Evolutionary conservation across 139 green algal genomes (phyloP), one percentile per base, ranked within the genome.

Genomic region (Chloropicon primus): DNA sequence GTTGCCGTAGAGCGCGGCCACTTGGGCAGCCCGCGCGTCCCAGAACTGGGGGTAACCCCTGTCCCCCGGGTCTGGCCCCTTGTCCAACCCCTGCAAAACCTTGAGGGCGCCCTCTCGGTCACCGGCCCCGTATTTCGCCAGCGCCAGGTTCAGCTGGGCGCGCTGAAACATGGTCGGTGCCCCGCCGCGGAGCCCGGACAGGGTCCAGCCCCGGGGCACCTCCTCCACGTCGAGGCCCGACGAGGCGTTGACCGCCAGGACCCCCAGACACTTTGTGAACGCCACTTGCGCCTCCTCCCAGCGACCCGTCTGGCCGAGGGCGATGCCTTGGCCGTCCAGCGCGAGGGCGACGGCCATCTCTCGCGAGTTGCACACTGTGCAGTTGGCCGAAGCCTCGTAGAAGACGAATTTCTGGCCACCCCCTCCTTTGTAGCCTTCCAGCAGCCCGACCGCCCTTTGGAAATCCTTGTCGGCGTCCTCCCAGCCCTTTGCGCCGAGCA

Each of bases 21-120:
- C 74, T 28, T 72, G 74, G 27, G 74, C 74, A 21, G 74, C 74
- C 24, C 74, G 26, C 5, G 74, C 74, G 27, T 78, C 74, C 74
- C 74, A 78, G 27, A 78, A 78, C 27, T 78, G 74, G 10, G 74
- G 74, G 10, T 28, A 78, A 2, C 74, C 41, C 41, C 17, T 62
- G 41, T 62, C 74, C 5, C 28, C 5, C 17, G 74, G 74, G 74
- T 78, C 54, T 27, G 74, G 74, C 27, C 74, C 74, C 74, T 71
- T 78, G 74, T 71, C 27, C 27, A 71, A 24, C 27, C 3, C 74
- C 74, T 78, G 21, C 27, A 78, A 41, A 10, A 41, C 27, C 17
- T 27, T 24, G 2, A 78, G 27, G 27, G 25, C 2, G 17, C 24
- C 74, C 1, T 26, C 24, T 1, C 22, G 71, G 27, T 71, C 27